phyloP scores from a whole-genome alignment of 352 stramenopile species.

The Aphanomyces astaci region DNA sequence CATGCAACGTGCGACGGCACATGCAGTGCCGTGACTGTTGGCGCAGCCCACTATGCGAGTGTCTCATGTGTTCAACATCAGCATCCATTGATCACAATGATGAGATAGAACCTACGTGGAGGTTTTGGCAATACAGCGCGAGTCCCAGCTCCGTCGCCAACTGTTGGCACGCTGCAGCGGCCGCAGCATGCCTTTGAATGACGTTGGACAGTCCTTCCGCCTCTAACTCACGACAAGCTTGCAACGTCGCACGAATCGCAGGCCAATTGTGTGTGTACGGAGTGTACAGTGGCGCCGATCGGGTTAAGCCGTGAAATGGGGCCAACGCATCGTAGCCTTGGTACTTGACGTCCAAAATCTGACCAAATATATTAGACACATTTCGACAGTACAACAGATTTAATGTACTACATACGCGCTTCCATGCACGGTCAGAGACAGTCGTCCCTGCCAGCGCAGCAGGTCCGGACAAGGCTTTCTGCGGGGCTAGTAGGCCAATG shows the following conservation, averaged over 20 bases:
- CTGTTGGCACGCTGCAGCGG: conserved; percentile 32
- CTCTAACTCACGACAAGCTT: conserved; percentile 34
- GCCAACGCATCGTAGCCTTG: conserved; percentile 42
- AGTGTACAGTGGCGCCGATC: conserved; percentile 33
- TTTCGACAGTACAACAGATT: too few species aligned
- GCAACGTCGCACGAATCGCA: conserved; percentile 35
- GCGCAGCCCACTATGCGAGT: conserved; percentile 21
- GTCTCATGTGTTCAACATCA: not conserved
- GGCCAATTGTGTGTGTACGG: conserved; percentile 58
- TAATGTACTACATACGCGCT: conserved; percentile 22
- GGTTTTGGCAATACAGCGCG: conserved; percentile 31
- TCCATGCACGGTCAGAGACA: conserved; percentile 44
- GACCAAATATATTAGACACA: not conserved
- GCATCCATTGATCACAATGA: not conserved
- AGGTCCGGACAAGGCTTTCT: conserved; percentile 43
- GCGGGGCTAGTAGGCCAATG: conserved; percentile 36
- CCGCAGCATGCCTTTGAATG: conserved; percentile 31
- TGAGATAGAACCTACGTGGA: conserved; percentile 20
- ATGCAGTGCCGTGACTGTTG: conserved; percentile 45
- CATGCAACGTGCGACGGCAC: conserved; percentile 32
- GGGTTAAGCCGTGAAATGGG: conserved; percentile 35
- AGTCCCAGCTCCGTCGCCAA: conserved; percentile 32
- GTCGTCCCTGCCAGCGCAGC: conserved; percentile 37
- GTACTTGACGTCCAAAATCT: conserved; percentile 39
- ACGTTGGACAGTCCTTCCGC: conserved; percentile 30